phyloP scores from a whole-genome alignment of 2,329 filamentous ascomycete species.

The Fusarium keratoplasticum region DNA sequence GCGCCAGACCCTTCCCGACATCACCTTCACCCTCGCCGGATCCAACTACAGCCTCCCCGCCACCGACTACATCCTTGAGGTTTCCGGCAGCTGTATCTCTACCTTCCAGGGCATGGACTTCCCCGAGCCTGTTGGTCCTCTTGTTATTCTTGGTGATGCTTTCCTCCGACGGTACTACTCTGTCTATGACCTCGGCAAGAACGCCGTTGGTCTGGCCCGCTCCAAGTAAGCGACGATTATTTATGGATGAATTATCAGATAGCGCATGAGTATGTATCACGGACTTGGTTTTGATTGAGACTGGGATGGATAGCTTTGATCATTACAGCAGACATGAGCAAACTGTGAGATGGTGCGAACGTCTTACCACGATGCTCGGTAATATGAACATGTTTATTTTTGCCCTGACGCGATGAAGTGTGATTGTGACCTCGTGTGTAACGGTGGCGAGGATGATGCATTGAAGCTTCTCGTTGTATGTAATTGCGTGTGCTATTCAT shows the following conservation, averaged over 20 bases:
- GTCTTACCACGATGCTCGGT: conserved; percentile 33
- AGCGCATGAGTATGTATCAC: conserved; percentile 33
- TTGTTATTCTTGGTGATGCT: conserved; percentile 93
- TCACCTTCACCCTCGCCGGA: conserved; percentile 90
- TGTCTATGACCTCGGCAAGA: conserved; percentile 93
- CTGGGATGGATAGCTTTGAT: conserved; percentile 34
- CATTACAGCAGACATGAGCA: conserved; percentile 20
- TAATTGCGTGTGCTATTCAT: conserved; percentile 3
- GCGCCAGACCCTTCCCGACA: conserved; percentile 85
- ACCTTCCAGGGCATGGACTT: conserved; percentile 98
- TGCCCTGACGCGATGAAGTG: neutral
- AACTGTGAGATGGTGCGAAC: conserved; percentile 17
- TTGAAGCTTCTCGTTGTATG: neutral
- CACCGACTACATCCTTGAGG: conserved; percentile 95
- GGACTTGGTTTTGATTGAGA: conserved; percentile 32
- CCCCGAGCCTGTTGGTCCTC: conserved; percentile 86
- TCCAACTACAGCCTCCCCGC: conserved; percentile 92
- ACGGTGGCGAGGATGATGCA: neutral
- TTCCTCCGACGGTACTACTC: conserved; percentile 92
- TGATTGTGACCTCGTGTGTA: conserved; percentile 2
- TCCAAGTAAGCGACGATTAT: conserved; percentile 67
- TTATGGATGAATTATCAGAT: conserved; percentile 32
- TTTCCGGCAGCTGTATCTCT: conserved; percentile 95
- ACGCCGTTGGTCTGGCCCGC: conserved; percentile 88
- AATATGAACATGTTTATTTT: conserved; percentile 36